These are phyloP conservation scores for Paramecium sexaurelia DNA, from an alignment of 73 alveolate species.

Conservation along the genomic window DNA sequence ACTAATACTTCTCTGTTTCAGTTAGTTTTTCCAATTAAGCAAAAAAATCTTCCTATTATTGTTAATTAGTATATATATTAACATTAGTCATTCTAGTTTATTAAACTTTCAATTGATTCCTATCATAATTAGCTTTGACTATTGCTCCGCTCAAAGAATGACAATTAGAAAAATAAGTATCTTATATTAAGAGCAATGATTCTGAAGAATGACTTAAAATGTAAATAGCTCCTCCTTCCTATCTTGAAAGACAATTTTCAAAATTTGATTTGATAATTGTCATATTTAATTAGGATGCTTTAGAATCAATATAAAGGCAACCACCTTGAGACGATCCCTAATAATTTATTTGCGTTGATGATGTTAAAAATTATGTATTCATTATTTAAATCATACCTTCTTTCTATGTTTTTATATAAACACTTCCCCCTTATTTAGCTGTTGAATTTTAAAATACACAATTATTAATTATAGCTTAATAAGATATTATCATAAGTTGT, in stretches of 20 bases:
- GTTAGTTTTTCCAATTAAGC: neutral
- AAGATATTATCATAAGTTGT: neutral
- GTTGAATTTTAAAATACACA: neutral
- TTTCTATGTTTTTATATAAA: neutral
- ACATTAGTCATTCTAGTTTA: neutral
- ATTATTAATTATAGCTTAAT: neutral
- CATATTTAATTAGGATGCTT: neutral
- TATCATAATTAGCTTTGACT: neutral
- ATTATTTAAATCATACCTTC: neutral
- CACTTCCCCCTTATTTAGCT: slow-evolving; percentile 34
- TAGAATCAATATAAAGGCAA: neutral
- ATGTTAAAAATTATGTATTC: neutral
- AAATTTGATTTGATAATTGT: neutral
- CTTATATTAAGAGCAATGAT: neutral
- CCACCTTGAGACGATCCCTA: neutral
- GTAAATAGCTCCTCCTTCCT: slow-evolving; percentile 28
- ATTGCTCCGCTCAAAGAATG: neutral
- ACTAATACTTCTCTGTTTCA: neutral
- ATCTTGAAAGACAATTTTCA: neutral
- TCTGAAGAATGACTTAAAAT: neutral
- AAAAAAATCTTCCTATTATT: neutral
- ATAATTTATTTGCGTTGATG: neutral
- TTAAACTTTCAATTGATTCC: neutral
- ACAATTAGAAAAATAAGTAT: neutral
- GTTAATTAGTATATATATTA: neutral